Evolutionary conservation across 176 grass and related monocot species (phyloP).

Genomic region (Aegilops tauschii): DNA sequence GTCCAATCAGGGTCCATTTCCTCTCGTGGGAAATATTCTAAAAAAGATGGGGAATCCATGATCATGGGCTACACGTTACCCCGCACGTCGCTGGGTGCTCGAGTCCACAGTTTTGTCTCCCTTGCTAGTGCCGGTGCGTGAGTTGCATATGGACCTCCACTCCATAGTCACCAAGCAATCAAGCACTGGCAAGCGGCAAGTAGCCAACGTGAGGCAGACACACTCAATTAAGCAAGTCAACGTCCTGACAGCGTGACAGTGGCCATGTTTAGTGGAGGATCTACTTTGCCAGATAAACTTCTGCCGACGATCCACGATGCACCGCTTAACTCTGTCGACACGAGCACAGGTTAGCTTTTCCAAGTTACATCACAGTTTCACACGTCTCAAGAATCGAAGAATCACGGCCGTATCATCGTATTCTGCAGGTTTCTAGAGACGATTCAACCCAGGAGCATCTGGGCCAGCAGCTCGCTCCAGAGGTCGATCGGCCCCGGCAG

Average conservation of each 20-base stretch:
- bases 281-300: not conserved
- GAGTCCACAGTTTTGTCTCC: not conserved
- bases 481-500: conserved; percentile 61
- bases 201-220: not conserved
- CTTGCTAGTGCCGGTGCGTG: not conserved
- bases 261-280: not conserved
- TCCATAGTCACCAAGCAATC: not conserved
- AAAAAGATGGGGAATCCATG: not conserved
- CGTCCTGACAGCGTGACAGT: not conserved
- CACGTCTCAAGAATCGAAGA: not conserved
- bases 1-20: not conserved
- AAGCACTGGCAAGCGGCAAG: not conserved
- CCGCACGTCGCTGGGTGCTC: no score
- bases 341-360: not conserved
- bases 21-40: not conserved
- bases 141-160: not conserved
- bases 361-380: not conserved
- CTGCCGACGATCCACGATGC: no score
- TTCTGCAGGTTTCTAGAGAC: no score
- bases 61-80: not conserved
- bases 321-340: no score
- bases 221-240: not conserved
- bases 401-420: not conserved
- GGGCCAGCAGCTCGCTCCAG: conserved; percentile 57
- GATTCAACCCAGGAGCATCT: conserved; percentile 20